A percentile compares a stretch with the other conserved stretches of the same genome.
Evolutionary conservation across 805 yeast genomes (phyloP).

Genomic region (Ogataea chonburiensis): DNA sequence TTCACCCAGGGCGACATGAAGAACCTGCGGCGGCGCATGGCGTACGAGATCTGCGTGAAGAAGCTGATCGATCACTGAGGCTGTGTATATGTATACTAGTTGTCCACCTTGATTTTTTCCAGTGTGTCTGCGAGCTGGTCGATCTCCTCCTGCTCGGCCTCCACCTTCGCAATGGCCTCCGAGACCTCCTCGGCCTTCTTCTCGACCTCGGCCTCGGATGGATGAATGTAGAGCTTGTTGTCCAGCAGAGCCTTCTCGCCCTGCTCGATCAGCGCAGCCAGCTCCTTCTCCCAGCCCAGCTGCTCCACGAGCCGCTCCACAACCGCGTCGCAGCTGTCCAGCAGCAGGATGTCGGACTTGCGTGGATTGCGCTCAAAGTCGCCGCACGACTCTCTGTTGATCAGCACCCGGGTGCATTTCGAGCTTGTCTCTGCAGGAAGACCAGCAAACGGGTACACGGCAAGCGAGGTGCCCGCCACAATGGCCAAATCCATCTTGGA

Average conservation of each 20-base stretch:
- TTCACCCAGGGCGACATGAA: constrained; percentile 72
- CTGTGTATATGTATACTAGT: constrained; percentile 1
- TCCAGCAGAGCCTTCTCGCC: constrained; percentile 20
- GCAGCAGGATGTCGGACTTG: constrained; percentile 55
- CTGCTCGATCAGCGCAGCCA: constrained; percentile 40
- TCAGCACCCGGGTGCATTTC: constrained; percentile 54
- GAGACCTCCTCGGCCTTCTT: constrained; percentile 30
- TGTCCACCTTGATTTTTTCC: constrained; percentile 17
- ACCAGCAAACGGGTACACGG: constrained; percentile 88
- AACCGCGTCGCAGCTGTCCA: constrained; percentile 67
- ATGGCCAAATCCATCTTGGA: constrained; percentile 64
- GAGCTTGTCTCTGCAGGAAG: constrained; percentile 64
- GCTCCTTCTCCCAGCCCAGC: constrained; percentile 65
- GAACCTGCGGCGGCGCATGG: constrained; percentile 64
- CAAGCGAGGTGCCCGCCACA: constrained; percentile 89
- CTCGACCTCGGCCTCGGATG: constrained; percentile 13
- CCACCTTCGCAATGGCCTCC: constrained; percentile 27
- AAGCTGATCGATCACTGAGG: constrained; percentile 19
- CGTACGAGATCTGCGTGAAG: constrained; percentile 46
- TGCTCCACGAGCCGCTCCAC: constrained; percentile 51
- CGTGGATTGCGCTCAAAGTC: constrained; percentile 56
- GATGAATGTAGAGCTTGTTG: constrained; percentile 9
- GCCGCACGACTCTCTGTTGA: constrained; percentile 80
- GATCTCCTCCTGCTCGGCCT: constrained; percentile 23
- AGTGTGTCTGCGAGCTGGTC: constrained; percentile 15